phyloP scores from a whole-genome alignment of 2,329 filamentous ascomycete species.

The Aplosporella prunicola region DNA sequence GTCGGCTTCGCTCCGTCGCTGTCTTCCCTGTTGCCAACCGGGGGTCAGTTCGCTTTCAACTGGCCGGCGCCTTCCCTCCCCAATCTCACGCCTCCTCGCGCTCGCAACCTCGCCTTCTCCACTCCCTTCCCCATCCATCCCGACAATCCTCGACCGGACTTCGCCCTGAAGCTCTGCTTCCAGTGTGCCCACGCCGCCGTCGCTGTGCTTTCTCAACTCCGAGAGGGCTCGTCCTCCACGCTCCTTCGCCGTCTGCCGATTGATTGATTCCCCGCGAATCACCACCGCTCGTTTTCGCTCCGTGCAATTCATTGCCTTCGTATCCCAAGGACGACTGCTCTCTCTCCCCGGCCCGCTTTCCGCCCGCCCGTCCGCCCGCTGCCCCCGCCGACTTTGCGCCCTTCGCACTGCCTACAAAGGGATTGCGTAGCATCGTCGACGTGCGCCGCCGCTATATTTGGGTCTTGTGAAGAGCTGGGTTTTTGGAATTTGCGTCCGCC shows the following conservation, averaged over 20 bases:
- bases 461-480: conserved; percentile 5
- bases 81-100: conserved; percentile 14
- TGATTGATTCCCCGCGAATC: conserved; percentile 28
- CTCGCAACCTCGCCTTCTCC: conserved; percentile 16
- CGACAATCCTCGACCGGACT: conserved; percentile 30
- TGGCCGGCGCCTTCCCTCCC: conserved; percentile 9
- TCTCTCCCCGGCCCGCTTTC: too few species aligned
- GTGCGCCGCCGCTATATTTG: neutral
- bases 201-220: conserved; percentile 17
- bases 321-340: conserved; percentile 11
- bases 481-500: conserved; percentile 3
- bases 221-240: conserved; percentile 18
- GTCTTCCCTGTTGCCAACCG: conserved; percentile 4
- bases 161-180: conserved; percentile 17
- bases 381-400: too few species aligned
- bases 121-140: conserved; percentile 12
- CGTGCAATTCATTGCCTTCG: conserved; percentile 13
- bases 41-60: neutral
- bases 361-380: too few species aligned
- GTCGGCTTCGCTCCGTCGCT: conserved; percentile 4
- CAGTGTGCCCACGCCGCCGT: conserved; percentile 26
- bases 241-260: conserved; percentile 22
- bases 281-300: conserved; percentile 24
- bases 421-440: neutral
- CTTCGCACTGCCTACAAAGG: too few species aligned